Evolutionary conservation across 1,284 basidiomycete species (phyloP).

Genomic region (Ustilago cynodontis): DNA sequence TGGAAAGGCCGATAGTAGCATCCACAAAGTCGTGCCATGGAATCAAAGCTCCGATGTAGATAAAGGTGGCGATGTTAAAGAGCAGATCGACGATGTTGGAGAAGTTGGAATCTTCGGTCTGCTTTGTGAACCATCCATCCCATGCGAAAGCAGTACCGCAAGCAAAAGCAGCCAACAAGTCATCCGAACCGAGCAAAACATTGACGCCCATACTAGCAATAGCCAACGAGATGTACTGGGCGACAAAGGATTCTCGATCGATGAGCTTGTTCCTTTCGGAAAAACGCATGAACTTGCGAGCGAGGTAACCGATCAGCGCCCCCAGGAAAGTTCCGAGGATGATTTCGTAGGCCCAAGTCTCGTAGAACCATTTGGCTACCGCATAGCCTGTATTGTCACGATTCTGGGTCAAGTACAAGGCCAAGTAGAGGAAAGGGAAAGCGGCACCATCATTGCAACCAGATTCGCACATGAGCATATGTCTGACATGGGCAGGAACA

Average conservation of each 20-base stretch:
- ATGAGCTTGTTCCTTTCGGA: slow-evolving; percentile 89
- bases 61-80: slow-evolving; percentile 69
- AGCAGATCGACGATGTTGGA: slow-evolving; percentile 93
- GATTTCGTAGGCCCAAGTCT: slow-evolving; percentile 79
- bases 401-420: slow-evolving; percentile 86
- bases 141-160: slow-evolving; percentile 97
- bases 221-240: slow-evolving; percentile 86
- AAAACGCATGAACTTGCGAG: slow-evolving; percentile 95
- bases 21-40: slow-evolving; percentile 66
- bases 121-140: slow-evolving; percentile 92
- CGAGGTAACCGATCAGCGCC: slow-evolving; percentile 81
- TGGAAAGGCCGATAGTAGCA: slow-evolving; percentile 48
- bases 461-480: slow-evolving; percentile 91
- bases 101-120: slow-evolving; percentile 87
- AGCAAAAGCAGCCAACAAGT: slow-evolving; percentile 80
- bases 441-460: slow-evolving; percentile 82
- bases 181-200: slow-evolving; percentile 67
- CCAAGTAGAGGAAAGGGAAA: slow-evolving; percentile 94
- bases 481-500: slow-evolving; percentile 93
- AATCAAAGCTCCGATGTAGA: slow-evolving; percentile 70
- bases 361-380: slow-evolving; percentile 71
- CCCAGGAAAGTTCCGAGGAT: slow-evolving; percentile 84
- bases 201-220: slow-evolving; percentile 80
- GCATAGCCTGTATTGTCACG: slow-evolving; percentile 76
- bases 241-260: slow-evolving; percentile 93